Evolutionary conservation across 208 protist genomes (phyloP).

Genomic region (Strigomonas culicis): DNA sequence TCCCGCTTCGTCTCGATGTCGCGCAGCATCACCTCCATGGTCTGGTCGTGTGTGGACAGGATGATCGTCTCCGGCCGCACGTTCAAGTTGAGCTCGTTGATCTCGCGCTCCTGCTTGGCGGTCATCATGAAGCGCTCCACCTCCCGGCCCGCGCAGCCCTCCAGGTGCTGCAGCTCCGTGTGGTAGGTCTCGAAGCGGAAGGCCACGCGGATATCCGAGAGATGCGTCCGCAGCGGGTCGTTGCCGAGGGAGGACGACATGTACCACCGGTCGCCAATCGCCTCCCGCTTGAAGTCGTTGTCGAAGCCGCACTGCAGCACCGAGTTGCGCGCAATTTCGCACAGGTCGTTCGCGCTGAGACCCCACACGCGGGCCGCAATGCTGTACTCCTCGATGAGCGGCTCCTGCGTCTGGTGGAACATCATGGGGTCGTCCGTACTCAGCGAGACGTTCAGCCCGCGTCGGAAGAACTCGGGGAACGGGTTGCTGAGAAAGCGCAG

Average conservation of each 20-base stretch:
- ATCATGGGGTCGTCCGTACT: slow-evolving; percentile 94
- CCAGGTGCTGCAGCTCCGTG: slow-evolving; percentile 77
- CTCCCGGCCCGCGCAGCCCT: slow-evolving; percentile 49
- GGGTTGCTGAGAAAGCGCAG: slow-evolving; percentile 95
- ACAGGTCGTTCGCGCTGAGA: slow-evolving; percentile 88
- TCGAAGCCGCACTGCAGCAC: slow-evolving; percentile 89
- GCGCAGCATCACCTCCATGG: slow-evolving; percentile 82
- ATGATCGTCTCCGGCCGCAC: slow-evolving; percentile 52
- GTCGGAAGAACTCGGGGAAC: slow-evolving; percentile 94
- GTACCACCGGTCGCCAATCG: slow-evolving; percentile 84
- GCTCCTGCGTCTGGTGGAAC: slow-evolving; percentile 97
- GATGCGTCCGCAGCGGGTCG: slow-evolving; percentile 70
- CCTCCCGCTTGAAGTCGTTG: slow-evolving; percentile 70
- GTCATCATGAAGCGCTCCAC: slow-evolving; percentile 84
- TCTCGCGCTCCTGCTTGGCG: slow-evolving; percentile 70
- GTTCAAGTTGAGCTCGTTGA: slow-evolving; percentile 64
- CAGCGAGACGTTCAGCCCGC: slow-evolving; percentile 96
- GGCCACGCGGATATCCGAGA: slow-evolving; percentile 84
- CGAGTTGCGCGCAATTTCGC: slow-evolving; percentile 89
- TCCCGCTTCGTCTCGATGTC: slow-evolving; percentile 73
- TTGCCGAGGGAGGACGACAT: slow-evolving; percentile 88
- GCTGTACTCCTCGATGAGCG: slow-evolving; percentile 91
- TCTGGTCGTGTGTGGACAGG: slow-evolving; percentile 86
- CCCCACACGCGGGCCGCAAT: slow-evolving; percentile 94
- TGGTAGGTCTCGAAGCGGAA: slow-evolving; percentile 92